Percentiles rank a stretch among this genome's conserved stretches.
phyloP scores from a whole-genome alignment of 1,284 basidiomycete genomes.

The Gymnopus androsaceus region DNA sequence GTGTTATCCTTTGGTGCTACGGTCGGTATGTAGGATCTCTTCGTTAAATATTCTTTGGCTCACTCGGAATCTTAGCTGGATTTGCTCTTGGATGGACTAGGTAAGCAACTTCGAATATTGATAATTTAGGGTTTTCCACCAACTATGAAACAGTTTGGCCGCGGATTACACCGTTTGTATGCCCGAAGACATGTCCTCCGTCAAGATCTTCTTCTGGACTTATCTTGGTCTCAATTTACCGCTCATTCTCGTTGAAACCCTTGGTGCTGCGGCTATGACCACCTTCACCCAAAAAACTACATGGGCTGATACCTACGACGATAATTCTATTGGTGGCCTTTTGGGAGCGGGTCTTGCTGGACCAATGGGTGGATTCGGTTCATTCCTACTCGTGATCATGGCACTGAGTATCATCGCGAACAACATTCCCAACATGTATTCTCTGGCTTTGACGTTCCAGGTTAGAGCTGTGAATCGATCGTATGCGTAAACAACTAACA shows the following conservation, averaged over 20 bases:
- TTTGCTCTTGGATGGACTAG: conserved; percentile 6
- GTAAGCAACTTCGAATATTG: background rate
- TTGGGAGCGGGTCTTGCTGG: conserved; percentile 71
- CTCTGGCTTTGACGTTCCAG: conserved; percentile 81
- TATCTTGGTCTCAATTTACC: conserved; percentile 77
- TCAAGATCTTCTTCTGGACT: conserved; percentile 71
- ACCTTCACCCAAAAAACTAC: conserved; percentile 59
- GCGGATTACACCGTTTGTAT: conserved; percentile 8
- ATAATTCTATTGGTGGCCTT: conserved; percentile 71
- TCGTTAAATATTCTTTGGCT: background rate
- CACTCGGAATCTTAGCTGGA: background rate
- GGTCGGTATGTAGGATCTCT: background rate
- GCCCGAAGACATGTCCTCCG: conserved; percentile 6
- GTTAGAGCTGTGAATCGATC: conserved; percentile 75
- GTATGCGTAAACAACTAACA: conserved; percentile 79
- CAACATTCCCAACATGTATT: conserved; percentile 84
- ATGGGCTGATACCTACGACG: conserved; percentile 67
- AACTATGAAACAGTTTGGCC: conserved; percentile 42
- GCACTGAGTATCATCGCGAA: conserved; percentile 83
- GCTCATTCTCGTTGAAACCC: conserved; percentile 57
- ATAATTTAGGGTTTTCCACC: background rate
- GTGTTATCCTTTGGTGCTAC: conserved; percentile 3
- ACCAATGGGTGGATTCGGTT: conserved; percentile 75
- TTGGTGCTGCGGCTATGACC: conserved; percentile 72
- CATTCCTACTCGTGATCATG: conserved; percentile 83